Evolutionary conservation across 192 early-diverging fungal species (phyloP).

Genomic region (Mortierella alpina): DNA sequence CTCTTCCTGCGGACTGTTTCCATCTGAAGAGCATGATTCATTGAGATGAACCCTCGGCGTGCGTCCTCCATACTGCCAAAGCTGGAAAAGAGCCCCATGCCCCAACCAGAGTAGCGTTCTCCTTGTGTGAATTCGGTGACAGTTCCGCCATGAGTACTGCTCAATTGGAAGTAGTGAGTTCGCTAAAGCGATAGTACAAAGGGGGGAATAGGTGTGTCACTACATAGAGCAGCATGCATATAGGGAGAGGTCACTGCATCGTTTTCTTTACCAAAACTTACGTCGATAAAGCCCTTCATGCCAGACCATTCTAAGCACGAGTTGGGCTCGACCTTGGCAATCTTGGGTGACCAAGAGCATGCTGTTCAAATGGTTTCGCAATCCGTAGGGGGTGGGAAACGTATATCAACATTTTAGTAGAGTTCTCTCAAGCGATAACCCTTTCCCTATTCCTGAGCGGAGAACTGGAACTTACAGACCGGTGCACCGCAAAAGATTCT

Average conservation of each 20-base stretch:
- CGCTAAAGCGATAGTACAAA: constrained; percentile 2
- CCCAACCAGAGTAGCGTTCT: constrained; percentile 25
- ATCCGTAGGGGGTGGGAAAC: background rate
- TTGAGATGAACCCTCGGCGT: constrained; percentile 15
- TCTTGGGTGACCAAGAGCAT: constrained; percentile 17
- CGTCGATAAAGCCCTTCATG: constrained; percentile 22
- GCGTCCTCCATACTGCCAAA: constrained; percentile 21
- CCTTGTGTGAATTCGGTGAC: constrained; percentile 42
- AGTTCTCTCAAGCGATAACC: background rate
- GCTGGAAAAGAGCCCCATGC: background rate
- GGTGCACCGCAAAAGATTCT: constrained; percentile 42
- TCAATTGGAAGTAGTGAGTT: constrained; percentile 44
- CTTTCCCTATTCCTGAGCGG: background rate
- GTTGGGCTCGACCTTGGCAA: constrained; percentile 33
- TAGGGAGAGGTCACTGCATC: background rate
- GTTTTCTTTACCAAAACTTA: constrained; percentile 6
- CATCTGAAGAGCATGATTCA: constrained; percentile 31
- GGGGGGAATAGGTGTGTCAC: too few species aligned
- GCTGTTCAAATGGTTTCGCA: background rate
- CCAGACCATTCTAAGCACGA: constrained; percentile 29
- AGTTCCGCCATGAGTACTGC: constrained; percentile 7
- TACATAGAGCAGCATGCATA: too few species aligned
- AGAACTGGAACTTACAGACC: constrained; percentile 17
- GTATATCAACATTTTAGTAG: background rate
- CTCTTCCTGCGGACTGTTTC: constrained; percentile 19